A percentile compares a stretch with the other conserved stretches of the same genome.
Evolutionary conservation across 2,329 filamentous ascomycete species (phyloP).

Genomic region (Fusarium solani-melongenae): DNA sequence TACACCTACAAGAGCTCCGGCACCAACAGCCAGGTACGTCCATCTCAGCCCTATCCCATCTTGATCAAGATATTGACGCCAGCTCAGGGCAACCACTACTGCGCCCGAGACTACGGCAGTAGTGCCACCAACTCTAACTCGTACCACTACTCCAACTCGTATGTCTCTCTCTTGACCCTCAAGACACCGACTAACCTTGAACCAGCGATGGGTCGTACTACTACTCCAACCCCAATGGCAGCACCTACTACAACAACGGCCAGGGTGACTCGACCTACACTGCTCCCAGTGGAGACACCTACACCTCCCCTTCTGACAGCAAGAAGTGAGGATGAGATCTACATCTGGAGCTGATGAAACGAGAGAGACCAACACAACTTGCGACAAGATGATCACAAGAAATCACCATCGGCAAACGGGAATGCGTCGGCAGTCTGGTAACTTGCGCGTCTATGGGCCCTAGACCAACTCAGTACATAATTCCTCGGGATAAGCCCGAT

Average conservation of each 20-base stretch:
- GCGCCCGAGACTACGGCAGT: constrained; percentile 71
- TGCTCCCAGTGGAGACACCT: constrained; percentile 55
- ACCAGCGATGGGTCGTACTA: constrained; percentile 75
- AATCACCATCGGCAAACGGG: background rate
- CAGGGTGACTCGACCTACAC: constrained; percentile 70
- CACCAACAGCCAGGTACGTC: constrained; percentile 70
- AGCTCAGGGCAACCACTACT: constrained; percentile 74
- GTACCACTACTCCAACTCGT: constrained; percentile 77
- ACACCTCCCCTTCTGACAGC: constrained; percentile 8
- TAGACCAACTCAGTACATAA: constrained; percentile 5
- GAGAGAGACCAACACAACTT: background rate
- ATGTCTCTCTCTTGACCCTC: constrained; percentile 33
- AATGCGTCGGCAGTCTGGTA: constrained; percentile 5
- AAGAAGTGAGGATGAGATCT: constrained; percentile 18
- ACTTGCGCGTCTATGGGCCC: constrained; percentile 21
- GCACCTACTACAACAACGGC: constrained; percentile 75
- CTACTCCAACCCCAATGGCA: constrained; percentile 76
- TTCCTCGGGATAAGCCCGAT: background rate
- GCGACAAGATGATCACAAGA: background rate
- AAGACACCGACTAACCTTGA: background rate
- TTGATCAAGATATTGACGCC: background rate
- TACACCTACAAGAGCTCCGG: constrained; percentile 63
- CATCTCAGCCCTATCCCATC: background rate
- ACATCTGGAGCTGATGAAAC: background rate
- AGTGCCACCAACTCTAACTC: constrained; percentile 66